Evolutionary conservation across 2,329 filamentous ascomycete genomes (phyloP), one percentile per base, ranked within the genome.

Genomic region (Dothiorella sarmentorum): DNA sequence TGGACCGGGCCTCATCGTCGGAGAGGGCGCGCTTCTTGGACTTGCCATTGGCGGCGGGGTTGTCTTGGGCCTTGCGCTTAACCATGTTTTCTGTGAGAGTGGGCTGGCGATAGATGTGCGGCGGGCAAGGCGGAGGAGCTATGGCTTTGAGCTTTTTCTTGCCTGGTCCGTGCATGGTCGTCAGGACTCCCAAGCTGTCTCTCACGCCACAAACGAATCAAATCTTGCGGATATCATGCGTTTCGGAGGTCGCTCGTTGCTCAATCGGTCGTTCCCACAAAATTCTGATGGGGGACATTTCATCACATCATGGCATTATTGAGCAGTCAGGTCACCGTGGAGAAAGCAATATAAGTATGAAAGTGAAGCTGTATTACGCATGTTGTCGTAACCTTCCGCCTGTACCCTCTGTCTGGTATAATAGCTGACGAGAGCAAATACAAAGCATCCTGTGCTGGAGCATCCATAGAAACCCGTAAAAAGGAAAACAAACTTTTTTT

Each of bases 41-140:
- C 61, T 69, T 69, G 64, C 72, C 71, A 66, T 73, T 74, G 62
- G 63, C 55, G 52, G 65, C 61, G 1, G 43, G 49, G 7, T 27
- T 45, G 24, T 69, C 65, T 24, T 75, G 71, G 43, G 72, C 75
- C 64, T 78, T 78, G 61, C 76, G 75, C 68, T 79, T 79, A 71
- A 74, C 20, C 29, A 59, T 55, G 6, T 33, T 33, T 43, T 5
- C 27, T 31, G 29, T 22, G 22, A 20, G 29, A 38, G 20, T 31
- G 29, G 37, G 38, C 24, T 17, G 31, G 31, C 10, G 31, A 24
- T 3, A 4, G 24, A 42, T 18, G 35, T 59, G 44, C 37, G 13
- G 45, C 26, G 29, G 17, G 35, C 18, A 24, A 20, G 20, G 44
- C 45, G 31, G 31, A 40, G 53, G 31, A 49, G 42, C 31, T 47